Evolutionary conservation across 1,284 basidiomycete genomes (phyloP).

Genomic region (Rhodotorula mucilaginosa): DNA sequence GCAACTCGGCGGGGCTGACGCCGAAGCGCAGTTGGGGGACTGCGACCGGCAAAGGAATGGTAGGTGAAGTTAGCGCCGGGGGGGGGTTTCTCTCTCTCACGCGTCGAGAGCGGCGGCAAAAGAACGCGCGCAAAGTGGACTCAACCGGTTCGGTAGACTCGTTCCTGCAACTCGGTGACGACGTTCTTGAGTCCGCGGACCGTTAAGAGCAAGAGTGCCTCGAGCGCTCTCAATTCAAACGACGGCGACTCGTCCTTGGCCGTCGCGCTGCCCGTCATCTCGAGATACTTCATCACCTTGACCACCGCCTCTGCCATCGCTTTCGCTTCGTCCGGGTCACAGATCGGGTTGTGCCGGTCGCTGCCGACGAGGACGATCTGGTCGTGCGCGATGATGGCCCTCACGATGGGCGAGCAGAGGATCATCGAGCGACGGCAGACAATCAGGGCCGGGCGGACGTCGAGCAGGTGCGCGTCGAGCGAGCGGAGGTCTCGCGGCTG

Average conservation of each 20-base stretch:
- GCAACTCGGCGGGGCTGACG: constrained; percentile 27
- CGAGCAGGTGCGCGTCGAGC: constrained; percentile 37
- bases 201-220: constrained; percentile 33
- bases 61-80: background rate
- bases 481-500: constrained; percentile 35
- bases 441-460: constrained; percentile 33
- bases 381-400: constrained; percentile 31
- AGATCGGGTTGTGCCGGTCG: constrained; percentile 33
- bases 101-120: too few species aligned
- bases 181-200: constrained; percentile 29
- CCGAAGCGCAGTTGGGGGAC: constrained; percentile 29
- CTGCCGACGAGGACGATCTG: constrained; percentile 25
- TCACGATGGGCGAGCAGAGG: constrained; percentile 29
- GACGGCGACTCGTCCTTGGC: constrained; percentile 9
- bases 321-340: constrained; percentile 14
- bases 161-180: constrained; percentile 24
- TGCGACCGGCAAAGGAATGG: background rate
- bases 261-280: constrained; percentile 15
- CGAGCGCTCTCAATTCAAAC: constrained; percentile 34
- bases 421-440: constrained; percentile 22
- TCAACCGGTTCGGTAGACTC: constrained; percentile 17
- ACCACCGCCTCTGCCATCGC: constrained; percentile 20
- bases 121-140: background rate
- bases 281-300: constrained; percentile 27
- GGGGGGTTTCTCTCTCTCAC: too few species aligned